Base-by-base conservation (phyloP, 768 basidiomycete species). In the Tylopilus sp. region DNA sequence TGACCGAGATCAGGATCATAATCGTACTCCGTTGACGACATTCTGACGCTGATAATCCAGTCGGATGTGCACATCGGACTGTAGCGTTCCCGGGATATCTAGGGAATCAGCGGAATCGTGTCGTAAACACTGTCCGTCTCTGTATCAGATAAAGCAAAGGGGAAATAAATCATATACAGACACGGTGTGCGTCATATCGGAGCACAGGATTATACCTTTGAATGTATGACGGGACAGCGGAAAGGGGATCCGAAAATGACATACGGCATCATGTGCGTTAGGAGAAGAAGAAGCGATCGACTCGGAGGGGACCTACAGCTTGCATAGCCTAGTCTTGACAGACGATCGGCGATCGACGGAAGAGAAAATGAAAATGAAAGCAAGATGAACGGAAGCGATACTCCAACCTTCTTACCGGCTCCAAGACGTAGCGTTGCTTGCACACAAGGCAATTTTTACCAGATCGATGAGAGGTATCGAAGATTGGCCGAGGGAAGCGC, bases 311-410 rank as follows among this genome's bases (percentile, higher is more conserved):
- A 9, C 6, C 1, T n/a, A 21, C 18, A 2, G 31, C 31, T 20
- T 38, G 49, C 42, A 17, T 17, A 18, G 49, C 42, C 26, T 3
- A 13, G 42, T 50, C 13, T 33, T 20, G 40, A 28, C n/a, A 26
- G 21, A 48, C 30, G 47, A 48, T 48, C n/a, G 35, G 26, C 30
- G 35, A 49, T 50, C 41, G 48, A 20, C 42, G 33, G 42, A 10
- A 43, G 31, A 13, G 42, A 50, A 50, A 33, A n/a, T 13, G 31
- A 8, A 50, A 28, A 38, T 44, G 48, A 50, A 43, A 25, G 10
- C 18, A 12, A 43, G 35, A 50, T 49, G 42, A 38, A 44, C 26
- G 43, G 42, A 50, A 28, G 15, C 21, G 35, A 11, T 31, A 31
- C 20, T 26, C 6, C 13, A 10, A 44, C 23, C 40, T n/a, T 41